Conservation (phyloP, 495 filamentous ascomycete species). For the Tuber brumale region DNA sequence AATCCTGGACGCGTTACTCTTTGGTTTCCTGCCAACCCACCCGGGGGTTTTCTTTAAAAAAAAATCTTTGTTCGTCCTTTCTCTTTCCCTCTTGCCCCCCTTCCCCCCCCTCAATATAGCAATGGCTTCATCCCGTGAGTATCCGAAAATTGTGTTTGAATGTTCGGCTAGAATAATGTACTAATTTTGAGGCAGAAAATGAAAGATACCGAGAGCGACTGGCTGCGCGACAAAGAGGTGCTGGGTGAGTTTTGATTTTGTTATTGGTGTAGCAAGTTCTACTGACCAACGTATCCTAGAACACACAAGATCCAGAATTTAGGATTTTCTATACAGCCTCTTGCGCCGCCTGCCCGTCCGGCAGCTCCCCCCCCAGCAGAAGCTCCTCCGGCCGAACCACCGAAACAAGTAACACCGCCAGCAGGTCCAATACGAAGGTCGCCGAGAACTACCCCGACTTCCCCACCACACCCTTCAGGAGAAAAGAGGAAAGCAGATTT, state of each 20-base stretch:
- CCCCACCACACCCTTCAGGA: background rate
- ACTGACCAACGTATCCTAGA: slow-evolving; percentile 14
- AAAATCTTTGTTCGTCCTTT: background rate
- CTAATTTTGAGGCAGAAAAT: slow-evolving; percentile 14
- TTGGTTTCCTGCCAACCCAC: background rate
- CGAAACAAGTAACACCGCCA: slow-evolving; percentile 5
- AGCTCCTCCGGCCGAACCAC: slow-evolving; percentile 3
- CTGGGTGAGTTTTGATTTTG: slow-evolving; percentile 30
- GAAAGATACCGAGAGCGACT: slow-evolving; percentile 32
- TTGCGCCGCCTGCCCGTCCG: slow-evolving; percentile 5
- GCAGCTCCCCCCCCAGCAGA: background rate
- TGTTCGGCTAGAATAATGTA: slow-evolving; percentile 7
- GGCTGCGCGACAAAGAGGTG: slow-evolving; percentile 33
- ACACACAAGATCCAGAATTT: slow-evolving; percentile 27
- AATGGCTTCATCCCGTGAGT: slow-evolving; percentile 27
- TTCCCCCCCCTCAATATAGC: background rate
- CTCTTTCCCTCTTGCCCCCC: background rate
- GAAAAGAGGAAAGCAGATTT: background rate
- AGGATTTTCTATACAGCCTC: slow-evolving; percentile 30
- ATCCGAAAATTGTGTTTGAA: background rate
- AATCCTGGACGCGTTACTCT: background rate
- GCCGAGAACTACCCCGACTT: background rate
- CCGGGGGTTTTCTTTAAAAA: background rate
- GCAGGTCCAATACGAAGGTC: slow-evolving; percentile 10
- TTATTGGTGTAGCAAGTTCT: background rate